Evolutionary conservation across 352 stramenopile species (phyloP).

Genomic region (Phytophthora podocarpi): DNA sequence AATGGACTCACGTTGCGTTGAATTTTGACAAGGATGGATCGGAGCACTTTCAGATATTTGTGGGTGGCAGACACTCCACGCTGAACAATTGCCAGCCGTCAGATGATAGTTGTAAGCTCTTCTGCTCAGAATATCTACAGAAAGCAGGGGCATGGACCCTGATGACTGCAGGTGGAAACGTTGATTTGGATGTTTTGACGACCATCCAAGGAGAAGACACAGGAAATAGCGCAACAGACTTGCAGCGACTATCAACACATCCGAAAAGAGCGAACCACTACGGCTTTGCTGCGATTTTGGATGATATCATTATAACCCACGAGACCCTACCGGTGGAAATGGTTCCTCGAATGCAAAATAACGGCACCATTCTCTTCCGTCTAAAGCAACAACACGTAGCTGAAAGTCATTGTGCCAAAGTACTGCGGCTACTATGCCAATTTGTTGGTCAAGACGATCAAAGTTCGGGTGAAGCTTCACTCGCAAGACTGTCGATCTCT

Average conservation of each 20-base stretch:
- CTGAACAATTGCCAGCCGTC: constrained; percentile 6
- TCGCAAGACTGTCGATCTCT: constrained; percentile 7
- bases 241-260: neutral
- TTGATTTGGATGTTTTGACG: neutral
- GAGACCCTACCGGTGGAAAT: constrained; percentile 6
- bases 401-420: constrained; percentile 33
- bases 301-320: constrained; percentile 38
- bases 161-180: constrained; percentile 16
- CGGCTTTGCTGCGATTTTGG: constrained; percentile 31
- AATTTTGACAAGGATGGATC: constrained; percentile 4
- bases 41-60: constrained; percentile 20
- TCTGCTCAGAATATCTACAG: constrained; percentile 13
- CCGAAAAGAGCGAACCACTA: constrained; percentile 2
- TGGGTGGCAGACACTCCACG: constrained; percentile 20
- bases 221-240: neutral
- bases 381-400: constrained; percentile 39
- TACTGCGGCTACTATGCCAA: constrained; percentile 46
- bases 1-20: constrained; percentile 27
- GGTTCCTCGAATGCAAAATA: constrained; percentile 26
- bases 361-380: constrained; percentile 42
- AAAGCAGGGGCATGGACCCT: constrained; percentile 16
- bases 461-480: neutral
- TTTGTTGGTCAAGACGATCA: constrained; percentile 7
- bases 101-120: neutral
- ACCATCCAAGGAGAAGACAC: neutral